phyloP scores from a whole-genome alignment of 2,329 filamentous ascomycete genomes.

The Macrophomina pseudophaseolina region DNA sequence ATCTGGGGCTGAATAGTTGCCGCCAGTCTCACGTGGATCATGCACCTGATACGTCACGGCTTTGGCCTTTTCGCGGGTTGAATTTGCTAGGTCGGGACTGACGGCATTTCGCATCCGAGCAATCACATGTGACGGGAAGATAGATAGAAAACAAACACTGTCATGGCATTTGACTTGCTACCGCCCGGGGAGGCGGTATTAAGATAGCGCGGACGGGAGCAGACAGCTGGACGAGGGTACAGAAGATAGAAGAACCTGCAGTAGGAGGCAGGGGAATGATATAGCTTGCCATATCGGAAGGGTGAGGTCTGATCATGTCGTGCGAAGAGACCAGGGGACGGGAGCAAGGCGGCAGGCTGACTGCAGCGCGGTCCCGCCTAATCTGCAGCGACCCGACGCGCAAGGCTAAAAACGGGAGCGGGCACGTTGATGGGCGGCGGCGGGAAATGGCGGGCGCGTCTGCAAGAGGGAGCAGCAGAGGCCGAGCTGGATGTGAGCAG shows the following conservation, averaged over 20 bases:
- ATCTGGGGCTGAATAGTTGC: background rate
- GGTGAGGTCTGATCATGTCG: background rate
- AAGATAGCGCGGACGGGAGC: background rate
- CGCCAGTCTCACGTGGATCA: background rate
- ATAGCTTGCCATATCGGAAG: constrained; percentile 11
- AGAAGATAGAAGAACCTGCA: background rate
- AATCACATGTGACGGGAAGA: constrained; percentile 23
- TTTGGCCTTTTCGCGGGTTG: background rate
- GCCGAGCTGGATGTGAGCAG: background rate
- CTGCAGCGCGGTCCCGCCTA: constrained; percentile 13
- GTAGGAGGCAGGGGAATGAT: constrained; percentile 4
- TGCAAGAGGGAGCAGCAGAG: background rate
- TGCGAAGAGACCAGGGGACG: background rate
- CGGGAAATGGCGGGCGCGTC: background rate
- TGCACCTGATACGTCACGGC: constrained; percentile 1
- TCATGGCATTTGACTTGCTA: background rate
- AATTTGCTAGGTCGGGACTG: constrained; percentile 4
- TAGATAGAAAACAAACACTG: background rate
- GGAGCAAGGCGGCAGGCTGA: constrained; percentile 4
- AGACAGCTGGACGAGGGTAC: background rate
- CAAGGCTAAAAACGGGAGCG: constrained; percentile 13
- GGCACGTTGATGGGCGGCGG: background rate
- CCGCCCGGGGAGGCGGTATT: background rate
- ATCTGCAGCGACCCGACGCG: constrained; percentile 18
- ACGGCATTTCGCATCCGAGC: constrained; percentile 19